Conservation (phyloP, 1,139 yeast species). For the Candida sojae region DNA sequence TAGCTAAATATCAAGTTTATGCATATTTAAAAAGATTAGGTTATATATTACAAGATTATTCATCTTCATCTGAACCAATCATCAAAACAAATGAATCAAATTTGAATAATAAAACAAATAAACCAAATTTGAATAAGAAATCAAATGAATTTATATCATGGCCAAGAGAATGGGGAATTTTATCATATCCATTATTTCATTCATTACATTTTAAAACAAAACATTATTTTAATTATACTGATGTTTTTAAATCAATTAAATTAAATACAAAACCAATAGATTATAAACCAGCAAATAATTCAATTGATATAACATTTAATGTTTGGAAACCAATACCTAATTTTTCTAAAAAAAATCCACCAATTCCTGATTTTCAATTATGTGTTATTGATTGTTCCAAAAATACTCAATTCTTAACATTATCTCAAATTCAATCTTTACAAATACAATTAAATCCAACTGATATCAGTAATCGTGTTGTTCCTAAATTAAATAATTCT, state of each 20-base stretch:
- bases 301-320: conserved; percentile 44
- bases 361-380: conserved; percentile 76
- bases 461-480: conserved; percentile 8
- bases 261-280: conserved; percentile 28
- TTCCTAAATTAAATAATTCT: conserved; percentile 14
- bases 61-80: too few species aligned
- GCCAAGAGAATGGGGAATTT: conserved; percentile 14
- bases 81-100: too few species aligned
- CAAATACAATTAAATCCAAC: conserved; percentile 21
- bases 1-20: conserved; percentile 69
- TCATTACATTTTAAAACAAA: conserved; percentile 19
- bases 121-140: not conserved
- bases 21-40: conserved; percentile 80
- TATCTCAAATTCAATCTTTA: conserved; percentile 36
- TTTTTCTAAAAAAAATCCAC: conserved; percentile 71
- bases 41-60: conserved; percentile 53
- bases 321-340: conserved; percentile 84
- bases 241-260: conserved; percentile 39
- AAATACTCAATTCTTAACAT: conserved; percentile 50
- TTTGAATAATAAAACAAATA: not conserved
- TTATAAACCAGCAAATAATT: not conserved
- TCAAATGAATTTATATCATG: conserved; percentile 4
- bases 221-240: conserved; percentile 39
- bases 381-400: conserved; percentile 56
- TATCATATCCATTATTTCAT: conserved; percentile 16